Evolutionary conservation across 768 basidiomycete genomes (phyloP).

Genomic region (Leccinum arenicola): DNA sequence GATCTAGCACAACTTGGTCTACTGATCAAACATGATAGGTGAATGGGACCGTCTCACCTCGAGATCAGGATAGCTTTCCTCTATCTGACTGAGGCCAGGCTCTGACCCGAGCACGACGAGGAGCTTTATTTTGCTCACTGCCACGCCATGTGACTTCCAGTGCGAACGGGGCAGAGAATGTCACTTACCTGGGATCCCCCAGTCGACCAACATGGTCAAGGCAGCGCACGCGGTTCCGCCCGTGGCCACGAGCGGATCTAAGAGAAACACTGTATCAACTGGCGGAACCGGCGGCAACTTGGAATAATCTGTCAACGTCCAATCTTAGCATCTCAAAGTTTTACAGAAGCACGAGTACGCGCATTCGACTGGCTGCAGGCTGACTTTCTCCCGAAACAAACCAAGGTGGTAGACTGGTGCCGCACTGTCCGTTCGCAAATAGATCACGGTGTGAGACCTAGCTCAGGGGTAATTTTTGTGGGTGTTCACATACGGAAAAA

Average conservation of each 20-base stretch:
- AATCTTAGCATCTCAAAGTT: neutral
- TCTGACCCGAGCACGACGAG: constrained; percentile 79
- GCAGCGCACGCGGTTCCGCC: constrained; percentile 92
- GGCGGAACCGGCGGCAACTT: constrained; percentile 77
- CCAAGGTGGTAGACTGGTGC: constrained; percentile 91
- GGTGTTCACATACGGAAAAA: constrained; percentile 69
- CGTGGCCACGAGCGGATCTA: constrained; percentile 93
- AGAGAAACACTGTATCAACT: constrained; percentile 80
- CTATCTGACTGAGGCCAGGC: constrained; percentile 67
- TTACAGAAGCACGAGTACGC: constrained; percentile 17
- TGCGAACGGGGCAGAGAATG: neutral
- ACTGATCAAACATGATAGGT: neutral
- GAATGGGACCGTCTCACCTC: constrained; percentile 49
- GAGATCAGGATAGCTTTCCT: constrained; percentile 67
- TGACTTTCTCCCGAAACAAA: constrained; percentile 82
- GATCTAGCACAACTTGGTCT: constrained; percentile 47
- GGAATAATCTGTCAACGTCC: constrained; percentile 66
- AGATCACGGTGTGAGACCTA: constrained; percentile 1
- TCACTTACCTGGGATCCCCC: constrained; percentile 68
- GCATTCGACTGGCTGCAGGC: constrained; percentile 91
- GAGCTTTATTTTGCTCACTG: constrained; percentile 74
- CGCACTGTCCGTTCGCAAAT: constrained; percentile 37
- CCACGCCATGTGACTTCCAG: constrained; percentile 1
- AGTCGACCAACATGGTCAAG: constrained; percentile 78
- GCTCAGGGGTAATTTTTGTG: neutral